Conservation (phyloP, 768 basidiomycete genomes). For the Panaeolus cyanescens region DNA sequence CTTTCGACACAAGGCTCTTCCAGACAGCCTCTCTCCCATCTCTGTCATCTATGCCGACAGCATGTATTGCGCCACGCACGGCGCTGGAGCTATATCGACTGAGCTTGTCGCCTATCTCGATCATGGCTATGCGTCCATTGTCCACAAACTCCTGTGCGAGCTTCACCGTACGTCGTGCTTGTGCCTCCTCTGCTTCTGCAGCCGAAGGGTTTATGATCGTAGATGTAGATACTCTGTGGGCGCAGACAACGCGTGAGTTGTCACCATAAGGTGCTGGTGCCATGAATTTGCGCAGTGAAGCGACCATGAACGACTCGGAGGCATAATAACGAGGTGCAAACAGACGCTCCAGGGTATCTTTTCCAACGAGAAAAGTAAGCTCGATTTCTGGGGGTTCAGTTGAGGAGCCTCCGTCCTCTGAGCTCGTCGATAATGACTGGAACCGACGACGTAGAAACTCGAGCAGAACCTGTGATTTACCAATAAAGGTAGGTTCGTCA, state of each 20-base stretch:
- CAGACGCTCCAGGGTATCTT: constrained; percentile 84
- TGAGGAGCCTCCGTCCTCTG: not conserved
- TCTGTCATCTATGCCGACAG: constrained; percentile 19
- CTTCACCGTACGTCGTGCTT: constrained; percentile 19
- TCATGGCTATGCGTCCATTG: constrained; percentile 52
- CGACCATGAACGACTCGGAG: constrained; percentile 53
- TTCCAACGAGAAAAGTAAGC: constrained; percentile 76
- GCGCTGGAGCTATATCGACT: constrained; percentile 69
- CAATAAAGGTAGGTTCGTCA: constrained; percentile 87
- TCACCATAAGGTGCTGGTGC: constrained; percentile 45
- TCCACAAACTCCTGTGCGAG: constrained; percentile 52
- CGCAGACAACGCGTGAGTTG: constrained; percentile 67
- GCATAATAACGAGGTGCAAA: constrained; percentile 77
- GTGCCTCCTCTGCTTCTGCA: constrained; percentile 4
- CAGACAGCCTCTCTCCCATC: constrained; percentile 34
- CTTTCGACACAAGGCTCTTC: constrained; percentile 45
- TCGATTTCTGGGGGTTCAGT: constrained; percentile 29
- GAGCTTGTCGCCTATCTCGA: constrained; percentile 60
- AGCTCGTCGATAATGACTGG: constrained; percentile 13
- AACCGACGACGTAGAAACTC: constrained; percentile 47
- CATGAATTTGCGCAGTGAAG: constrained; percentile 60
- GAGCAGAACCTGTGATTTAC: constrained; percentile 68
- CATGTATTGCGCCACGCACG: constrained; percentile 50
- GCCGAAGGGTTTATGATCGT: constrained; percentile 5
- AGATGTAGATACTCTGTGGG: constrained; percentile 42